A percentile compares a stretch with the other conserved stretches of the same genome.
phyloP scores from a whole-genome alignment of 1,284 basidiomycete species.

The Ustilago nuda region DNA sequence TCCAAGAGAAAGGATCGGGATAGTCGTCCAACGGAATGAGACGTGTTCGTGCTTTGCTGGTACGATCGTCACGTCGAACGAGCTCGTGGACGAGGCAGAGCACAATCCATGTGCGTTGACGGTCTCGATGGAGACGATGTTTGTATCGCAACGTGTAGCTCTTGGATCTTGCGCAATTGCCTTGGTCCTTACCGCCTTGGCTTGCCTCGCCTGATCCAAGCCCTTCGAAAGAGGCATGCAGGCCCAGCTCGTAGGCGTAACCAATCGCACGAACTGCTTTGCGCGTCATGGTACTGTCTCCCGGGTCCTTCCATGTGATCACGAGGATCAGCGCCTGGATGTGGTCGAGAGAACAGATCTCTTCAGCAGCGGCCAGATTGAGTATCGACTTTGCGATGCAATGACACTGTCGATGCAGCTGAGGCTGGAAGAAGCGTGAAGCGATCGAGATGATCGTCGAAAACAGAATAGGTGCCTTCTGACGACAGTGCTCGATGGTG shows the following conservation, averaged over 20 bases:
- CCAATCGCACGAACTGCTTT: slow-evolving; percentile 65
- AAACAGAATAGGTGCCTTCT: slow-evolving; percentile 80
- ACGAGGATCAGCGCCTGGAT: slow-evolving; percentile 85
- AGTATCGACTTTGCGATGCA: slow-evolving; percentile 76
- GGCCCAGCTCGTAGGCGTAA: slow-evolving; percentile 69
- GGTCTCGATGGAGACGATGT: slow-evolving; percentile 37
- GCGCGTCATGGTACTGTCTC: slow-evolving; percentile 68
- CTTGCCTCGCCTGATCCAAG: background rate
- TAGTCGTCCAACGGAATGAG: slow-evolving; percentile 41
- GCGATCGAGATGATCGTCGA: slow-evolving; percentile 83
- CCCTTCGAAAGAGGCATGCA: slow-evolving; percentile 45
- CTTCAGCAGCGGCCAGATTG: slow-evolving; percentile 80
- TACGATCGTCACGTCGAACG: slow-evolving; percentile 34
- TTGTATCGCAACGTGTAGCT: slow-evolving; percentile 16
- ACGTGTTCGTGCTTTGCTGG: slow-evolving; percentile 26
- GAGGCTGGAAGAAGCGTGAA: slow-evolving; percentile 83
- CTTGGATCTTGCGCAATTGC: slow-evolving; percentile 18
- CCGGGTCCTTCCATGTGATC: slow-evolving; percentile 81
- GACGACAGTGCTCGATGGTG: slow-evolving; percentile 76
- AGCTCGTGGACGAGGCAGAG: slow-evolving; percentile 49
- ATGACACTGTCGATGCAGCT: slow-evolving; percentile 77
- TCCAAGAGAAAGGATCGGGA: slow-evolving; percentile 41
- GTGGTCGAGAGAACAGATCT: slow-evolving; percentile 81
- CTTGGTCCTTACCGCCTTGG: background rate
- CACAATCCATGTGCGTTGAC: slow-evolving; percentile 52